Percentiles rank a stretch among this genome's conserved stretches.
Conservation (phyloP, 108 stramenopile species). For the Cyclotella atomus region DNA sequence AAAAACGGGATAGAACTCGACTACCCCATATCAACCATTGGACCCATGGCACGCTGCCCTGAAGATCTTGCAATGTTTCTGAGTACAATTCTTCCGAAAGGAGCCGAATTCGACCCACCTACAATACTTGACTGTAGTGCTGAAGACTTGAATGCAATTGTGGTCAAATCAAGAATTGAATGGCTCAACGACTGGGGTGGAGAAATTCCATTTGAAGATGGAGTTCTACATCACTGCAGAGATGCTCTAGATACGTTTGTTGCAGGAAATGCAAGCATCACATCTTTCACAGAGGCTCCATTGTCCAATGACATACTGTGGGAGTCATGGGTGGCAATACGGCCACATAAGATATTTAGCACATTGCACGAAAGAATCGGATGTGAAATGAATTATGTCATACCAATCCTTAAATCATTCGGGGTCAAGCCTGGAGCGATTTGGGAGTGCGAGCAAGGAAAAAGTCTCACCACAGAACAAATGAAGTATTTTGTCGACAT, state of each 20-base stretch:
- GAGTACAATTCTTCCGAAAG: slow-evolving; percentile 49
- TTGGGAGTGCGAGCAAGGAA: slow-evolving; percentile 54
- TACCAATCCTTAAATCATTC: slow-evolving; percentile 7
- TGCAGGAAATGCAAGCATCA: slow-evolving; percentile 8
- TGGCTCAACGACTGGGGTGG: slow-evolving; percentile 68
- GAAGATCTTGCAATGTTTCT: slow-evolving; percentile 54
- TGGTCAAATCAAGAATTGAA: slow-evolving; percentile 33
- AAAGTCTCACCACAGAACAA: slow-evolving; percentile 13
- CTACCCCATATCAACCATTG: slow-evolving; percentile 57
- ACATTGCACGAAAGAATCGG: slow-evolving; percentile 22
- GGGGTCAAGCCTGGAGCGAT: slow-evolving; percentile 42
- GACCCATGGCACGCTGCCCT: slow-evolving; percentile 65
- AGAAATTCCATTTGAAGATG: slow-evolving; percentile 49
- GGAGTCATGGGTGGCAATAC: slow-evolving; percentile 52
- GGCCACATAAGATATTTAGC: slow-evolving; percentile 25
- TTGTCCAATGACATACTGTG: slow-evolving; percentile 46
- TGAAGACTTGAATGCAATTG: slow-evolving; percentile 3
- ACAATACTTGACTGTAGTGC: slow-evolving; percentile 3
- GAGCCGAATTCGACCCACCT: slow-evolving; percentile 44
- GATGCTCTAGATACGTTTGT: slow-evolving; percentile 27
- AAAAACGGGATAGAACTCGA: slow-evolving; percentile 8
- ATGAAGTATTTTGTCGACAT: slow-evolving; percentile 33
- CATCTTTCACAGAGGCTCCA: slow-evolving; percentile 5
- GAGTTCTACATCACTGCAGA: slow-evolving; percentile 43
- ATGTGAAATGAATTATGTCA: slow-evolving; percentile 13